Base-by-base conservation (phyloP, 257 asterid species). In the Salvia splendens region DNA sequence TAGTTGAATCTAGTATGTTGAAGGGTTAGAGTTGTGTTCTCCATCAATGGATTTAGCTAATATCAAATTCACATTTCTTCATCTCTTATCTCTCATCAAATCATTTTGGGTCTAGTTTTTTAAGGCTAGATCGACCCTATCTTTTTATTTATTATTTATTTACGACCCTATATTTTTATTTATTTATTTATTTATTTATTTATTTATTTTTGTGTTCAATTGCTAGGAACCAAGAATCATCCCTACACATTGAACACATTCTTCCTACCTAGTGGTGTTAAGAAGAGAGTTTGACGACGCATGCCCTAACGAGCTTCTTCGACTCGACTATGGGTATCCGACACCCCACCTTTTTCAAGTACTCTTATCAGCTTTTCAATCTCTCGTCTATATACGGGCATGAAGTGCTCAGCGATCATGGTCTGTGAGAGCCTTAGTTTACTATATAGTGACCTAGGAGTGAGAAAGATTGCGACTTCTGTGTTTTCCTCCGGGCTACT, bases 341-440 rank as follows among this genome's bases (percentile, higher is more conserved):
- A 73, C 65, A 30, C 16, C 38, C 63, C 45, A 35, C 65, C 79
- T 38, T 82, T 80, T 77, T 87, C 92, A 1, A 86, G 78, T 64
- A 81, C 86, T 65, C 55, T 80, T 43, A 91, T 94, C 62, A 91
- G 81, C 82, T 79, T 87, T 58, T 94, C 96, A 8, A 94, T 87
- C 50, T 85, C 91, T 63, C 90, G 79, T 80, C 95, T 85, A 70
- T 94, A 94, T 52, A 83, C 86, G 0, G 97, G 99, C 99, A 94
- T 94, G 75, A 86, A 88, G 77, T 94, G 99, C 64, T 94, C 99
- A 0, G 95, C 91, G 28, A 94, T 87, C 99, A 94, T 94, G 8
- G 83, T 87, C 74, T 85, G 90, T 38, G 97, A 94, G 50, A 94
- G 78, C 85, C 99, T 85, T 36, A 94, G 51, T 64, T 91, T 94